Conservation (phyloP, 306 rosid species). For the Malus orientalis region DNA sequence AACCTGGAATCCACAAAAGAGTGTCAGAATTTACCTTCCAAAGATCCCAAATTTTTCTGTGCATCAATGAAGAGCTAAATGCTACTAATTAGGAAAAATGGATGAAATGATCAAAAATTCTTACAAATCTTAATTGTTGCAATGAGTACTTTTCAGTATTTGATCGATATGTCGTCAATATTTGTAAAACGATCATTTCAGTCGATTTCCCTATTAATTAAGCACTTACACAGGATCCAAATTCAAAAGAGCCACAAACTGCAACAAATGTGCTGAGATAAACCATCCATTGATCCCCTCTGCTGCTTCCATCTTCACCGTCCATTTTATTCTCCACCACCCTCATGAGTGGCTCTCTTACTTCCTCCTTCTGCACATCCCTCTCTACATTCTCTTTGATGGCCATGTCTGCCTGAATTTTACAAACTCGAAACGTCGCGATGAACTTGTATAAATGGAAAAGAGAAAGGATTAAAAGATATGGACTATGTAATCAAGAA, state of each 20-base stretch:
- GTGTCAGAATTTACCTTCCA: background rate
- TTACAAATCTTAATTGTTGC: too few relatives aligned
- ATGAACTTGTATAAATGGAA: background rate
- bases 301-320: constrained; percentile 22
- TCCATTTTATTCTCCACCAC: background rate
- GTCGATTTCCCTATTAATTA: too few relatives aligned
- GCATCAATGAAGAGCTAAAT: background rate
- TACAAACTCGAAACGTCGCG: background rate
- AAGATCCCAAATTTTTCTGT: background rate
- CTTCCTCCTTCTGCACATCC: constrained; percentile 13
- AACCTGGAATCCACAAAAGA: constrained; percentile 38
- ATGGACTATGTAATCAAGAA: background rate
- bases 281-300: constrained; percentile 75
- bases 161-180: too few relatives aligned
- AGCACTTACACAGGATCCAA: constrained; percentile 67
- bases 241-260: constrained; percentile 80
- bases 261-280: constrained; percentile 69
- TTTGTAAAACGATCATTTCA: too few relatives aligned
- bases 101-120: too few relatives aligned
- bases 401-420: constrained; percentile 29
- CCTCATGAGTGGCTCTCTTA: constrained; percentile 36
- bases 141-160: too few relatives aligned
- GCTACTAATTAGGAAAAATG: background rate
- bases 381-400: constrained; percentile 38
- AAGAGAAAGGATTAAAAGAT: background rate